Evolutionary conservation across 148 eudicot genomes (phyloP), one percentile per base, ranked within the genome.

Genomic region (Chenopodium album): DNA sequence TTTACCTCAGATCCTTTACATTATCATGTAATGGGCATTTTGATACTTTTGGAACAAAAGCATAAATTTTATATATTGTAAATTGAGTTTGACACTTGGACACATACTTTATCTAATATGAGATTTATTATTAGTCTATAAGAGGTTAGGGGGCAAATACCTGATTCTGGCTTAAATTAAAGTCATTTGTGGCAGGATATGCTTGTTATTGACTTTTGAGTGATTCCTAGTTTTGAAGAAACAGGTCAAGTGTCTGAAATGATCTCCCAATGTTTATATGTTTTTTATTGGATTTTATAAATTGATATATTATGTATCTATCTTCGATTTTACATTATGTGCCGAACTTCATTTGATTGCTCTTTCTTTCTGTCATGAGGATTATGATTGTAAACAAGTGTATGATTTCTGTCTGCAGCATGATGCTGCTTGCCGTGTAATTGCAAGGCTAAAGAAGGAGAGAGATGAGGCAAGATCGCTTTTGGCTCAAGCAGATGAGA

Each of bases 381-480:
- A 37, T 59, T 28, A 11, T 74, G 63, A 14, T 29, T 73, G 19
- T 13, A 41, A 48, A n/a, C n/a, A 29, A 62, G 17, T 66, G 22
- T 76, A 22, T 0, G 8, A 67, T 9, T 63, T 86, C 69, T 65
- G 6, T 80, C 79, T 81, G 73, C 94, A 96, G 99, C 99, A 96
- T 90, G 99, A 96, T 91, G 98, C 99, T 28, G 99, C 99, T 73
- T 94, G 99, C 87, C 97, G 99, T 89, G 99, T 96, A 64, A 96
- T 94, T 84, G 97, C 98, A 79, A 96, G 99, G 88, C 88, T 96
- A 63, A 96, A 92, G 85, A 96, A 94, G 84, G 99, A 96, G 86
- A 89, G 94, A 86, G 99, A 96, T 76, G 99, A 96, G 82, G 95
- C 99, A 72, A 88, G 93, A 84, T 87, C 90, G 23, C 75, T 94